Evolutionary conservation across 805 yeast genomes (phyloP).

Genomic region (Blastobotrys mokoenaii): DNA sequence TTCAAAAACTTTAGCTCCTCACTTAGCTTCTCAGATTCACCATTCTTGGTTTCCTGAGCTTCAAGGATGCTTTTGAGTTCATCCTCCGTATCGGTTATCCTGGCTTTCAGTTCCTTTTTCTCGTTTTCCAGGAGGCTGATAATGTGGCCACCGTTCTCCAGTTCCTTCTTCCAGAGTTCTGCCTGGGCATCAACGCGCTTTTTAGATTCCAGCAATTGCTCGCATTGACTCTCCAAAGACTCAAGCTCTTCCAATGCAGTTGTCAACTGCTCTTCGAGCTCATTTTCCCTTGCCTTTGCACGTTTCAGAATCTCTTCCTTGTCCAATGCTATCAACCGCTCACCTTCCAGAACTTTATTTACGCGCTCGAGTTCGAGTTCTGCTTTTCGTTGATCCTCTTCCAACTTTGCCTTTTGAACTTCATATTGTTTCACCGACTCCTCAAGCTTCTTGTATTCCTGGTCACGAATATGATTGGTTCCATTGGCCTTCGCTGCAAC

Average conservation of each 20-base stretch:
- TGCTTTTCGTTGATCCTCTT: conserved; percentile 18
- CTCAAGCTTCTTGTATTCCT: conserved; percentile 28
- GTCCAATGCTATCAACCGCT: conserved; percentile 35
- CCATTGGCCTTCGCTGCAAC: conserved; percentile 53
- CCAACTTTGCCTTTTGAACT: conserved; percentile 22
- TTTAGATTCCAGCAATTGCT: conserved; percentile 28
- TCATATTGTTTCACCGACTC: conserved; percentile 19
- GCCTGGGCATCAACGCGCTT: conserved; percentile 27
- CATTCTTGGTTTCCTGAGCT: conserved; percentile 10
- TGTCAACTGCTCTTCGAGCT: conserved; percentile 25
- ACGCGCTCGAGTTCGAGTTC: conserved; percentile 25
- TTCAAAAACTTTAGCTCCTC: conserved; percentile 18
- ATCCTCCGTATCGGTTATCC: conserved; percentile 28
- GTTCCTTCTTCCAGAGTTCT: conserved; percentile 27
- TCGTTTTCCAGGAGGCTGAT: conserved; percentile 30
- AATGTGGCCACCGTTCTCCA: conserved; percentile 28
- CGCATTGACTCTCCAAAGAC: conserved; percentile 23
- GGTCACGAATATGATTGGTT: conserved; percentile 39
- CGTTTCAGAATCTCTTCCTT: conserved; percentile 40
- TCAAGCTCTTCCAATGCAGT: conserved; percentile 27
- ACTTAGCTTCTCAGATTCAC: conserved; percentile 14
- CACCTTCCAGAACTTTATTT: conserved; percentile 32
- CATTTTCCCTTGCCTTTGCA: conserved; percentile 35
- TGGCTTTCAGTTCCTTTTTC: conserved; percentile 24
- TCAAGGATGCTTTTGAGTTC: conserved; percentile 20